These are phyloP conservation scores for Stephanodiscus minutulus DNA, from an alignment of 108 stramenopile genomes.

Conservation along the genomic window DNA sequence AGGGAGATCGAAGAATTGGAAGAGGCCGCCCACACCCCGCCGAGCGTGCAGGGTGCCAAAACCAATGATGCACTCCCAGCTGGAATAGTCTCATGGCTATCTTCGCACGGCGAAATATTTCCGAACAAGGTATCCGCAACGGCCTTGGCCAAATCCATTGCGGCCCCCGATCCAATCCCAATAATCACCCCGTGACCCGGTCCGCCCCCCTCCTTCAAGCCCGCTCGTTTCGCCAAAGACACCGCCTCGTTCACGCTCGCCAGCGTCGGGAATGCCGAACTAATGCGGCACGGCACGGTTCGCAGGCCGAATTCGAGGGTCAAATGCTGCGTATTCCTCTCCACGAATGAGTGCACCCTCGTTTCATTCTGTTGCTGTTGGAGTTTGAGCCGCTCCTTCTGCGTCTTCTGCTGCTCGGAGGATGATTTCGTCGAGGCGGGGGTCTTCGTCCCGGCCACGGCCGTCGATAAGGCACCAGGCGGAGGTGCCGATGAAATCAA, in stretches of 20 bases:
- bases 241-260: conserved; percentile 35
- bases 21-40: conserved; percentile 58
- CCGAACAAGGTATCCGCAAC: conserved; percentile 35
- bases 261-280: conserved; percentile 44
- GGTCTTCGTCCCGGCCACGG: conserved; percentile 16
- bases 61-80: conserved; percentile 37
- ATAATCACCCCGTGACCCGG: conserved; percentile 42
- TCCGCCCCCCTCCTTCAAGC: conserved; percentile 21
- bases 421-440: no score
- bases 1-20: conserved; percentile 54
- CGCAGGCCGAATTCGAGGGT: conserved; percentile 33
- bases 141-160: conserved; percentile 79
- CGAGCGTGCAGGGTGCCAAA: conserved; percentile 62
- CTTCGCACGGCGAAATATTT: neutral
- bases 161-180: conserved; percentile 69
- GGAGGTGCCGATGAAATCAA: conserved; percentile 36
- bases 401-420: no score
- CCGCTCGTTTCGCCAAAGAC: conserved; percentile 34
- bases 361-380: conserved; percentile 23
- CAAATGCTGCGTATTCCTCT: conserved; percentile 32
- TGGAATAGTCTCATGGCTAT: neutral
- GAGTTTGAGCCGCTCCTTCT: no score
- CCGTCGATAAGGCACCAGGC: conserved; percentile 2
- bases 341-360: conserved; percentile 26
- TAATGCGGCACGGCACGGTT: conserved; percentile 30